Conservation (phyloP, 164 flowering plant genomes). For the Vitis vinifera region DNA sequence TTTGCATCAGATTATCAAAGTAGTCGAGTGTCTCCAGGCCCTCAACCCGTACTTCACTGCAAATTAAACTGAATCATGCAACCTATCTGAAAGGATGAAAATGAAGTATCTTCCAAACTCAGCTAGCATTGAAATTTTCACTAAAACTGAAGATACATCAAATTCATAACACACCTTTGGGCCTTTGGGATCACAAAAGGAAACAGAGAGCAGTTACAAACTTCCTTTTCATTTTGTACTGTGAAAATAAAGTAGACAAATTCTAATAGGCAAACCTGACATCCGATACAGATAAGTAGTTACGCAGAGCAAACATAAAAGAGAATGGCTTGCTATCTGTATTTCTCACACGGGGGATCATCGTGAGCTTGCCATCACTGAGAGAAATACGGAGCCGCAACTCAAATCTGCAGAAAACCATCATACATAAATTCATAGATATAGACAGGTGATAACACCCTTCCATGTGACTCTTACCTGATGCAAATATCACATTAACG, state of each 20-base stretch:
- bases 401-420: constrained; percentile 64
- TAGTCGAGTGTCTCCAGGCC: constrained; percentile 96
- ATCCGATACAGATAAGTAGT: constrained; percentile 79
- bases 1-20: constrained; percentile 62
- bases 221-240: too few relatives aligned
- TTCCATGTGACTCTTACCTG: not conserved
- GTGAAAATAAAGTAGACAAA: not conserved
- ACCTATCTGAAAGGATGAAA: constrained; percentile 17
- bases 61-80: constrained; percentile 36
- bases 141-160: not conserved
- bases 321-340: constrained; percentile 68
- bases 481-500: not conserved
- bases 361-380: constrained; percentile 64
- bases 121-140: not conserved
- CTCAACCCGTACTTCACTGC: constrained; percentile 94
- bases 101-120: constrained; percentile 15
- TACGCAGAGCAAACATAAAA: constrained; percentile 64
- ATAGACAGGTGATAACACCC: not conserved
- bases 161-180: too few relatives aligned
- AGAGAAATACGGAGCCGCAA: constrained; percentile 74
- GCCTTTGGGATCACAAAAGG: not conserved
- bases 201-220: not conserved
- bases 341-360: constrained; percentile 87
- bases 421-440: not conserved
- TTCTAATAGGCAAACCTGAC: constrained; percentile 59